phyloP scores from a whole-genome alignment of 148 eudicot genomes.

The Camellia lanceoleosa region DNA sequence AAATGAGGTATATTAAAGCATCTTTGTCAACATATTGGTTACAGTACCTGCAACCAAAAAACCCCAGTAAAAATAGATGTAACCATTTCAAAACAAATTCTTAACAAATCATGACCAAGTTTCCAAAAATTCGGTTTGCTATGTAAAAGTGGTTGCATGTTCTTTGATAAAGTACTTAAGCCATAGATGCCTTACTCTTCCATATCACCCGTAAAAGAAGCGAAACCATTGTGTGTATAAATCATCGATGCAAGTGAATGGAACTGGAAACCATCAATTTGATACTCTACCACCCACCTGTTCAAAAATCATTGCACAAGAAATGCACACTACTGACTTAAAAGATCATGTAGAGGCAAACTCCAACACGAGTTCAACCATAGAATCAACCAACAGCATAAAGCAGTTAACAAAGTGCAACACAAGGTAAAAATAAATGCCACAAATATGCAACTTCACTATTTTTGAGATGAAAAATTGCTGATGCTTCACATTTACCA shows the following conservation, averaged over 20 bases:
- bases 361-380: background rate
- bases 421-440: slow-evolving; percentile 5
- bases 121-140: too few species aligned
- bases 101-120: background rate
- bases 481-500: slow-evolving; percentile 50
- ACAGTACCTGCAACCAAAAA: slow-evolving; percentile 63
- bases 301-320: slow-evolving; percentile 27
- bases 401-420: background rate
- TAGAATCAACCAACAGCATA: background rate
- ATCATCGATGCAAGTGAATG: slow-evolving; percentile 96
- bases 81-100: background rate
- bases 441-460: slow-evolving; percentile 2
- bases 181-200: slow-evolving; percentile 72
- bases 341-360: background rate
- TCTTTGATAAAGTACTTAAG: slow-evolving; percentile 4
- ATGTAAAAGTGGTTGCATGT: background rate
- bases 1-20: slow-evolving; percentile 73
- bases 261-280: slow-evolving; percentile 90
- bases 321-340: slow-evolving; percentile 9
- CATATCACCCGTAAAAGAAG: slow-evolving; percentile 79
- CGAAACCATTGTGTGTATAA: slow-evolving; percentile 96
- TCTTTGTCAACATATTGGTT: slow-evolving; percentile 95
- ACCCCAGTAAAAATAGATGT: background rate
- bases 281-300: slow-evolving; percentile 98
- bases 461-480: background rate